These are phyloP conservation scores for Metschnikowia hibisci DNA, from an alignment of 805 yeast genomes.

Conservation along the genomic window DNA sequence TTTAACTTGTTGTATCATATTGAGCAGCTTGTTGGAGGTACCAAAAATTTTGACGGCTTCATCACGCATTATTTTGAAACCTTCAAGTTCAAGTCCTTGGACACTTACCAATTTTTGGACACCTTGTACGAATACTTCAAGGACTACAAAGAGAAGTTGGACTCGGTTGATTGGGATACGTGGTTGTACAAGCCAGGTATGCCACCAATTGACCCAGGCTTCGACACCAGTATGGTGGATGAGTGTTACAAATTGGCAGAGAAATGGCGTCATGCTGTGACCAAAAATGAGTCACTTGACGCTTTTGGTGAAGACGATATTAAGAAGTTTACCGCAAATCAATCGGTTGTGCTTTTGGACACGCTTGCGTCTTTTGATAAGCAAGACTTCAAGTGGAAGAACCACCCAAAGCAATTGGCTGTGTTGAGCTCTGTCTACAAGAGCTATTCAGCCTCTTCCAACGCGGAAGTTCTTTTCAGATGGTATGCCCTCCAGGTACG, in stretches of 20 bases:
- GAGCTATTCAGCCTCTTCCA: constrained; percentile 49
- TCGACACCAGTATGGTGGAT: constrained; percentile 76
- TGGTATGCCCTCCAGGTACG: constrained; percentile 67
- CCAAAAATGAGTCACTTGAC: constrained; percentile 15
- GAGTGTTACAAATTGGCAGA: constrained; percentile 63
- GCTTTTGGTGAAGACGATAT: constrained; percentile 50
- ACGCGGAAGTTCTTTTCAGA: constrained; percentile 79
- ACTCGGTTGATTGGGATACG: constrained; percentile 75
- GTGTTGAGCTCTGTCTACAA: constrained; percentile 34
- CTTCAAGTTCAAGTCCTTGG: constrained; percentile 68
- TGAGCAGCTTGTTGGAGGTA: constrained; percentile 67
- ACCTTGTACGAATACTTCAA: constrained; percentile 63
- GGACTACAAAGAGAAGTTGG: constrained; percentile 49
- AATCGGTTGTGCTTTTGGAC: constrained; percentile 75
- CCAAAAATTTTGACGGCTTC: constrained; percentile 67
- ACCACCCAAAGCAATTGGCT: constrained; percentile 29
- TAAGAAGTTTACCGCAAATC: constrained; percentile 62
- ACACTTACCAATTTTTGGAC: constrained; percentile 77
- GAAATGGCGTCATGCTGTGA: constrained; percentile 52
- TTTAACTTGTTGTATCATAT: constrained; percentile 71
- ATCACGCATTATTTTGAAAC: constrained; percentile 71
- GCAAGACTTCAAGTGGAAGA: constrained; percentile 34
- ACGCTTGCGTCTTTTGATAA: constrained; percentile 52
- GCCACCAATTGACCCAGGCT: constrained; percentile 77
- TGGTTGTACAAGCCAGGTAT: constrained; percentile 83